These are phyloP conservation scores for Plectosphaerella sp. DNA, from an alignment of 2,329 filamentous ascomycete genomes.

Conservation along the genomic window DNA sequence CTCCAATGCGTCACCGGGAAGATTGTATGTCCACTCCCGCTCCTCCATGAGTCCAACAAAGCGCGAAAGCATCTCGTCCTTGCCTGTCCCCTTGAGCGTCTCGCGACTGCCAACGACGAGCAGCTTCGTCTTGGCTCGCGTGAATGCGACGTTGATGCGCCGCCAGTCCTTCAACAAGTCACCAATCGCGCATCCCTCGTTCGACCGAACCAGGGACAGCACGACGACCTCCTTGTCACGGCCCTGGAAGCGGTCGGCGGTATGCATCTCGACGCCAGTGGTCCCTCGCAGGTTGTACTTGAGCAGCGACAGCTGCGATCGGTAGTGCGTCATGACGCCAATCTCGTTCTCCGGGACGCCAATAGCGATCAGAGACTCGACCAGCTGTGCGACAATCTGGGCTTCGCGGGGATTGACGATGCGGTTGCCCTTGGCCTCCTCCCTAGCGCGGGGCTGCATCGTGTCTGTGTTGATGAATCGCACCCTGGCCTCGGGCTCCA, in stretches of 20 bases:
- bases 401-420: slow-evolving; percentile 88
- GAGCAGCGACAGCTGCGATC: slow-evolving; percentile 81
- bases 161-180: slow-evolving; percentile 89
- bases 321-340: slow-evolving; percentile 95
- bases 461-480: slow-evolving; percentile 87
- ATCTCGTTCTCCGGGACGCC: slow-evolving; percentile 75
- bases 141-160: slow-evolving; percentile 93
- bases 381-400: slow-evolving; percentile 71
- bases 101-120: slow-evolving; percentile 78
- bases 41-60: slow-evolving; percentile 76
- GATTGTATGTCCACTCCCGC: slow-evolving; percentile 73
- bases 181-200: slow-evolving; percentile 77
- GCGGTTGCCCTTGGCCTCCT: slow-evolving; percentile 75
- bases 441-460: slow-evolving; percentile 59
- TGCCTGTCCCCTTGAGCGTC: slow-evolving; percentile 71
- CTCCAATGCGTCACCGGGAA: slow-evolving; percentile 60
- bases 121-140: slow-evolving; percentile 85
- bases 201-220: slow-evolving; percentile 81
- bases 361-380: slow-evolving; percentile 69
- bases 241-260: slow-evolving; percentile 93
- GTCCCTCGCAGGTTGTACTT: slow-evolving; percentile 63
- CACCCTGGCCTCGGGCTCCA: slow-evolving; percentile 69
- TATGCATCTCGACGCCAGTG: slow-evolving; percentile 82
- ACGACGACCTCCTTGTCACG: slow-evolving; percentile 92
- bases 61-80: slow-evolving; percentile 69